Conservation (phyloP, 2,329 filamentous ascomycete genomes). For the Neopestalotiopsis sp. region DNA sequence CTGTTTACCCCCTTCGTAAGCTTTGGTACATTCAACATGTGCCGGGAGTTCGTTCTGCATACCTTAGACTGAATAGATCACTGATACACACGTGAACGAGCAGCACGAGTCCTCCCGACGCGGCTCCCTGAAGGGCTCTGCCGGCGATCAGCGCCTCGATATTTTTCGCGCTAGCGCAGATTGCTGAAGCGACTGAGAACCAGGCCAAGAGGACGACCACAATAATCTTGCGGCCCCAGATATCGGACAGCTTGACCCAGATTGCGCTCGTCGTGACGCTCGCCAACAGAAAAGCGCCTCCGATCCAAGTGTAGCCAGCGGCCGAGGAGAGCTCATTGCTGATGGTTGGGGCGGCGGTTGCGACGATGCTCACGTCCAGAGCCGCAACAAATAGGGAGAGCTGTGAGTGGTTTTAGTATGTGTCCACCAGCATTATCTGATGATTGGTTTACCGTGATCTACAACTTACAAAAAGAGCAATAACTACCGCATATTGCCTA, state of each 20-base stretch:
- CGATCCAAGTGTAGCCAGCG: slow-evolving; percentile 9
- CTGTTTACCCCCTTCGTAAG: neutral
- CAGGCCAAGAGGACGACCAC: neutral
- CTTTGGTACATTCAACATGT: neutral
- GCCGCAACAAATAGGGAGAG: slow-evolving; percentile 6
- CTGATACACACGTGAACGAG: slow-evolving; percentile 42
- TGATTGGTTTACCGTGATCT: neutral
- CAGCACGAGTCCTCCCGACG: slow-evolving; percentile 40
- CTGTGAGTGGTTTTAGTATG: neutral
- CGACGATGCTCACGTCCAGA: slow-evolving; percentile 9
- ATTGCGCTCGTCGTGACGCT: slow-evolving; percentile 8
- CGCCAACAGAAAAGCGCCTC: slow-evolving; percentile 2
- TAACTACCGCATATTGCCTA: neutral
- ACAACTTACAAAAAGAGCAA: neutral
- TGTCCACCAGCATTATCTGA: neutral
- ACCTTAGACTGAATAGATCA: slow-evolving; percentile 40
- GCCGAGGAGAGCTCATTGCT: slow-evolving; percentile 6
- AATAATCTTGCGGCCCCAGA: slow-evolving; percentile 13
- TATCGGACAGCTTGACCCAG: slow-evolving; percentile 13
- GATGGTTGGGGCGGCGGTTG: slow-evolving; percentile 11
- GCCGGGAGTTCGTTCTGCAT: too few species aligned
- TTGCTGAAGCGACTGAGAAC: slow-evolving; percentile 42
- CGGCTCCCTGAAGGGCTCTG: slow-evolving; percentile 39
- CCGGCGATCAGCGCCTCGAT: slow-evolving; percentile 43
- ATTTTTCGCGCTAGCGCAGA: slow-evolving; percentile 38